Evolutionary conservation across 2,329 filamentous ascomycete species (phyloP).

Genomic region (Corinectria fuckeliana): DNA sequence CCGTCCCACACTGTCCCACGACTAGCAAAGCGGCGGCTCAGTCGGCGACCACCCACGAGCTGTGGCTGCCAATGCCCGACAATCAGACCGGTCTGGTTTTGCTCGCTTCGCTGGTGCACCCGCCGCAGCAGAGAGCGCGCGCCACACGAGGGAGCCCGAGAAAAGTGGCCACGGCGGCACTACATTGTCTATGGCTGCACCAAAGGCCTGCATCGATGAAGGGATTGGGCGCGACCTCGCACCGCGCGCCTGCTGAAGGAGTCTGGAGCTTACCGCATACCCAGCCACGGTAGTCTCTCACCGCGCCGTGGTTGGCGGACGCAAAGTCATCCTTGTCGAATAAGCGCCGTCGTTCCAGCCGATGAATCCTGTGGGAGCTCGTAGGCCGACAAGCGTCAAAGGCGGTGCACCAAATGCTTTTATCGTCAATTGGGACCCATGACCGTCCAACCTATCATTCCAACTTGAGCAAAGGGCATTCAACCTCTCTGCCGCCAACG

Average conservation of each 20-base stretch:
- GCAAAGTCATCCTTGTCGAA: slow-evolving; percentile 22
- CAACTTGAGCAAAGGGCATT: neutral
- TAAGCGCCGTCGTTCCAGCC: slow-evolving; percentile 24
- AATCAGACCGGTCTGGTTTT: slow-evolving; percentile 17
- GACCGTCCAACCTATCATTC: slow-evolving; percentile 4
- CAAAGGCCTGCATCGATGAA: slow-evolving; percentile 8
- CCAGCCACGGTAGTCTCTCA: neutral
- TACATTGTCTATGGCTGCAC: neutral
- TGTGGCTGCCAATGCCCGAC: slow-evolving; percentile 17
- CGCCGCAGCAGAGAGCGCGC: slow-evolving; percentile 16
- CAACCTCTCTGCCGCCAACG: slow-evolving; percentile 9
- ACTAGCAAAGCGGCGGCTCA: slow-evolving; percentile 6
- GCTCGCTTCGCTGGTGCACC: slow-evolving; percentile 12
- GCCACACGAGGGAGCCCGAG: slow-evolving; percentile 17
- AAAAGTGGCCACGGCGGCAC: slow-evolving; percentile 6
- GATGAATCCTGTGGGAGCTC: slow-evolving; percentile 20
- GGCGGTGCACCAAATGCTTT: slow-evolving; percentile 20
- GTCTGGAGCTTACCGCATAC: slow-evolving; percentile 2
- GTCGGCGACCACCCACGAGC: slow-evolving; percentile 11
- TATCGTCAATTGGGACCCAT: slow-evolving; percentile 8
- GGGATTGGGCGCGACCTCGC: neutral
- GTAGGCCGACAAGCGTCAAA: slow-evolving; percentile 16
- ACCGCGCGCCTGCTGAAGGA: slow-evolving; percentile 14
- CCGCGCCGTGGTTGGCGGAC: slow-evolving; percentile 7
- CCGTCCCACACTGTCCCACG: slow-evolving; percentile 10